Evolutionary conservation across 441 rosid species (phyloP), one percentile per base, ranked within the genome.

Genomic region (Flueggea neowawraea): DNA sequence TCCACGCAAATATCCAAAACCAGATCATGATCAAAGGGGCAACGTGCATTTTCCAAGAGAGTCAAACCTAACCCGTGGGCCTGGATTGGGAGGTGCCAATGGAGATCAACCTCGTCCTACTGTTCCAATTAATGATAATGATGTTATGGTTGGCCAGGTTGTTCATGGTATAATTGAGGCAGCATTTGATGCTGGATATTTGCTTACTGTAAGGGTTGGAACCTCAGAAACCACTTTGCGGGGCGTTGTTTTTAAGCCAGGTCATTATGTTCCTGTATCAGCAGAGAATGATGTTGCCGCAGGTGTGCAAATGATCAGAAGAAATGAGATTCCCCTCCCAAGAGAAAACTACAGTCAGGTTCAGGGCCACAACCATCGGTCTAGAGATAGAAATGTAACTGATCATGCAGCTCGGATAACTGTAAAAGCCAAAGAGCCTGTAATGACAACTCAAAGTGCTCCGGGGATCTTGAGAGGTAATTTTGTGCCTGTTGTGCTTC

Each of bases 191-290:
- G 96, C 86, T 41, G 97, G 97, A 56, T 91, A 84, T 70, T 78
- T 91, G 77, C 87, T 91, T 16, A 57, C 81, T 6, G 96, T 91
- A 31, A 86, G 83, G 76, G 75, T 85, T 64, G 89, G 90, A 17
- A 76, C 78, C 72, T 75, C 90, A 0, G 91, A 81, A 33, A 82
- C 80, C 58, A 66, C 72, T 73, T 74, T 91, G 71, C 82, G 87
- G 69, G 97, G 96, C 51, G 83, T 91, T 57, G 88, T 91, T 57
- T 88, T 91, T 62, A 91, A 78, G 78, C 87, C 94, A 9, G 96
- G 94, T 39, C 73, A 59, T 16, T 88, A 73, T 5, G 65, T 82
- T 56, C 96, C 94, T 52, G 82, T 88, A 58, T 71, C 80, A 4
- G 75, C 75, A 6, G 86, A 78, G 56, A 86, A 88, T 61, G 97